Percentiles rank a stretch among this genome's conserved stretches.
These are phyloP conservation scores for Bruguiera hainesii DNA, from an alignment of 441 rosid genomes.

Conservation along the genomic window DNA sequence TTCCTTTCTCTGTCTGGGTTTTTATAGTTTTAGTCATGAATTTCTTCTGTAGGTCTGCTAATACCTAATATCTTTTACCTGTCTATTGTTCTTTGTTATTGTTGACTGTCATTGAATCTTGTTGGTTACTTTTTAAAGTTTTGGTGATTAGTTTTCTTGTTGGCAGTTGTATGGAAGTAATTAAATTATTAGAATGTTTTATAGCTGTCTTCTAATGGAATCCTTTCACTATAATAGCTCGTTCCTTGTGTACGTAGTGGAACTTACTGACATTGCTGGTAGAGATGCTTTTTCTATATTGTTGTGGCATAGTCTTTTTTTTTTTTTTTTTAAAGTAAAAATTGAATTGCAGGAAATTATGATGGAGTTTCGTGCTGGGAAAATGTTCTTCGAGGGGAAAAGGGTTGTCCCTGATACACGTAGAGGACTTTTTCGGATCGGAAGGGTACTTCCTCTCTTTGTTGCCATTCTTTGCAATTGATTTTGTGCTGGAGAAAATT, in stretches of 20 bases:
- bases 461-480: neutral
- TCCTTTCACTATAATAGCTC: too few species aligned
- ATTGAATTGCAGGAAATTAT: constrained; percentile 47
- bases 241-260: neutral
- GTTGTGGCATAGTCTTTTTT: neutral
- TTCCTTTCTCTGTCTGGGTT: too few species aligned
- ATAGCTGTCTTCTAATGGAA: too few species aligned
- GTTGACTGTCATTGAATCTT: too few species aligned
- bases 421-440: constrained; percentile 84
- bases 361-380: constrained; percentile 98
- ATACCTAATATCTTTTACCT: too few species aligned
- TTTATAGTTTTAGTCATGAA: too few species aligned
- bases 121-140: too few species aligned
- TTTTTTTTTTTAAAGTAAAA: neutral
- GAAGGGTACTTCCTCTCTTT: constrained; percentile 44
- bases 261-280: neutral
- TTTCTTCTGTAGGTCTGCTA: too few species aligned
- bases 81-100: too few species aligned
- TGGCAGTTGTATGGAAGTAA: too few species aligned
- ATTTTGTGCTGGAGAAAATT: neutral
- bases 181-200: too few species aligned
- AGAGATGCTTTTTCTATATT: neutral
- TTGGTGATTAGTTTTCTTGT: too few species aligned
- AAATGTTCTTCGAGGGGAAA: constrained; percentile 75
- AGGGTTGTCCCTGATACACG: constrained; percentile 84